These are phyloP conservation scores for Erysimum pusillum DNA, from an alignment of 441 rosid genomes.

Conservation along the genomic window DNA sequence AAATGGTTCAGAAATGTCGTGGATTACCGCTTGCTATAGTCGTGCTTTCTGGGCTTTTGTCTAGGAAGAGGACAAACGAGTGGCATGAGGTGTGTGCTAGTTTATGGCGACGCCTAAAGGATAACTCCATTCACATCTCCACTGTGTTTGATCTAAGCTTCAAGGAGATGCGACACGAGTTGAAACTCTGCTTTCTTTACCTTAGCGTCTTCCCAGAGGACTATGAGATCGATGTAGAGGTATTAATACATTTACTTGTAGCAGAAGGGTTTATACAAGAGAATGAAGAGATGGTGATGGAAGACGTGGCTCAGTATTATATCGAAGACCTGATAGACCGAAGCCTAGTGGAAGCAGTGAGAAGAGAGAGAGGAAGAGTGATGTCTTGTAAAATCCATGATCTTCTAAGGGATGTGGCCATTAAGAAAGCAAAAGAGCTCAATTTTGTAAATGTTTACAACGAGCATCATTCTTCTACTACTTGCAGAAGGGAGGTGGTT, in stretches of 20 bases:
- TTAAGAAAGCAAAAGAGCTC: constrained; percentile 37
- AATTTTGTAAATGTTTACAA: constrained; percentile 37
- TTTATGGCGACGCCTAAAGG: constrained; percentile 38
- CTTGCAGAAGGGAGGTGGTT: constrained; percentile 37
- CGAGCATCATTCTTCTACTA: background rate
- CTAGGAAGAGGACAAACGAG: constrained; percentile 32
- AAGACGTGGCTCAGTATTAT: constrained; percentile 14
- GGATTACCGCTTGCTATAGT: constrained; percentile 39
- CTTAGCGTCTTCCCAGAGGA: constrained; percentile 39
- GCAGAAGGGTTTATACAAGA: constrained; percentile 37
- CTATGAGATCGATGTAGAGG: constrained; percentile 15
- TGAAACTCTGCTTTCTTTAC: constrained; percentile 40
- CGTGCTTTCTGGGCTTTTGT: constrained; percentile 29
- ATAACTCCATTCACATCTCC: constrained; percentile 13
- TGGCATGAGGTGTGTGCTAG: constrained; percentile 35
- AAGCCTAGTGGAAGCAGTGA: constrained; percentile 24
- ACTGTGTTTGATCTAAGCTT: constrained; percentile 25
- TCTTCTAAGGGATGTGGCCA: constrained; percentile 36
- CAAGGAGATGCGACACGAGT: constrained; percentile 11
- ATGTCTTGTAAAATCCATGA: constrained; percentile 30
- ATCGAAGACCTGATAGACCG: constrained; percentile 34
- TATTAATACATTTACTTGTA: constrained; percentile 14
- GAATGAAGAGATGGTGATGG: constrained; percentile 22
- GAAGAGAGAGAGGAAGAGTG: constrained; percentile 3
- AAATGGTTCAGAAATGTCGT: constrained; percentile 25